Conservation (phyloP, 768 basidiomycete genomes). For the Psilocybe subaeruginosa region DNA sequence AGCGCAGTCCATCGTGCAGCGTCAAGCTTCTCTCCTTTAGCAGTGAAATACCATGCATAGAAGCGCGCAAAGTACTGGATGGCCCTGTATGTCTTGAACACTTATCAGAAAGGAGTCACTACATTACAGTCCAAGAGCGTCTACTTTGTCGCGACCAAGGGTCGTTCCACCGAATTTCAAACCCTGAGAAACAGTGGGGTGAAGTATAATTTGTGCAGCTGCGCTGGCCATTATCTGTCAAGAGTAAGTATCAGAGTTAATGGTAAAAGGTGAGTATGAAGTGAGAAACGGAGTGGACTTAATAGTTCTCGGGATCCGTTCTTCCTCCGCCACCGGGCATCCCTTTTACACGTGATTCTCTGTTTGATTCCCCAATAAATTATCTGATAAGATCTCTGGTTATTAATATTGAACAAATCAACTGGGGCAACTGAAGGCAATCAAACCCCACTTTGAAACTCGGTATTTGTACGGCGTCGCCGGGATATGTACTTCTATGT, state of each 20-base stretch:
- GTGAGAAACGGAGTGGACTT: neutral
- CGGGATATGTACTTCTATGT: too few relatives aligned
- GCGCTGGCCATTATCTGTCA: conserved; percentile 44
- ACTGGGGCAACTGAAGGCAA: neutral
- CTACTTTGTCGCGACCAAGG: conserved; percentile 88
- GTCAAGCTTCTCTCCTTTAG: conserved; percentile 68
- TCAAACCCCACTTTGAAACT: neutral
- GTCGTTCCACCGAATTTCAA: conserved; percentile 83
- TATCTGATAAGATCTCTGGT: conserved; percentile 16
- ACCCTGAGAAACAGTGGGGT: conserved; percentile 76
- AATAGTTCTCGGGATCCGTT: conserved; percentile 10
- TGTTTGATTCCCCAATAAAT: neutral
- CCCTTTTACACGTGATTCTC: conserved; percentile 25
- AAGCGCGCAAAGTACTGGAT: conserved; percentile 91
- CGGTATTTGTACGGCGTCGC: too few relatives aligned
- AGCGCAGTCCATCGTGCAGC: conserved; percentile 82
- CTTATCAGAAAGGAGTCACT: neutral
- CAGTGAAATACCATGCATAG: conserved; percentile 80
- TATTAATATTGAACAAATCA: neutral
- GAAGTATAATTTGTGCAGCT: conserved; percentile 81
- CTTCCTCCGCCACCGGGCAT: conserved; percentile 12
- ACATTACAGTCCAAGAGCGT: conserved; percentile 7
- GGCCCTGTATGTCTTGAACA: conserved; percentile 76
- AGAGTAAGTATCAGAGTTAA: neutral
- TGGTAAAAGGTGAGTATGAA: neutral